Evolutionary conservation across 225 moss, liverwort and hornwort species (phyloP).

Genomic region (Physcomitrellopsis africana): DNA sequence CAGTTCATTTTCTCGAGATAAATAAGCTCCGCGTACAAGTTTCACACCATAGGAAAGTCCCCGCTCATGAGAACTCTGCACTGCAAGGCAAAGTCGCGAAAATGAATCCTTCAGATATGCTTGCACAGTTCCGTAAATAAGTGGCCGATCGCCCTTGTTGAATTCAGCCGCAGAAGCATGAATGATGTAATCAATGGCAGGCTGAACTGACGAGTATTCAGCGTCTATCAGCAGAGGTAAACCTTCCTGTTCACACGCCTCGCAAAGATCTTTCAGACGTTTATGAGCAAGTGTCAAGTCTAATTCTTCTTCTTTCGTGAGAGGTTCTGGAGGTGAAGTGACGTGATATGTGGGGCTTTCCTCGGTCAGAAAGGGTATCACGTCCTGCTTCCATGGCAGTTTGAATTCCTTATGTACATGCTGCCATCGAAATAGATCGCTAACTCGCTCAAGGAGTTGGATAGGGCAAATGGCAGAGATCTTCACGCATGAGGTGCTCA

Average conservation of each 20-base stretch:
- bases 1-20: constrained; percentile 70
- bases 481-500: constrained; percentile 78
- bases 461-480: constrained; percentile 91
- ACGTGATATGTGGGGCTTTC: constrained; percentile 86
- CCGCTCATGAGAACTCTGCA: constrained; percentile 53
- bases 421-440: constrained; percentile 87
- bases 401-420: constrained; percentile 65
- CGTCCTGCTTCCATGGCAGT: constrained; percentile 81
- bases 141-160: constrained; percentile 59
- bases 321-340: constrained; percentile 58
- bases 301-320: constrained; percentile 72
- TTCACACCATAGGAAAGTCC: constrained; percentile 78
- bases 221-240: constrained; percentile 87
- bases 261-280: constrained; percentile 68
- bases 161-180: constrained; percentile 65
- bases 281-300: constrained; percentile 61
- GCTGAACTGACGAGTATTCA: constrained; percentile 81
- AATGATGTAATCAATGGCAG: constrained; percentile 87
- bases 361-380: constrained; percentile 65
- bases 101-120: constrained; percentile 87
- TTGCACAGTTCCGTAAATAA: constrained; percentile 84
- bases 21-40: constrained; percentile 94
- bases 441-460: constrained; percentile 73
- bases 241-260: constrained; percentile 63
- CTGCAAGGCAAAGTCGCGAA: constrained; percentile 71